Evolutionary conservation across 768 basidiomycete genomes (phyloP).

Genomic region (Lactarius pseudohatsudake): DNA sequence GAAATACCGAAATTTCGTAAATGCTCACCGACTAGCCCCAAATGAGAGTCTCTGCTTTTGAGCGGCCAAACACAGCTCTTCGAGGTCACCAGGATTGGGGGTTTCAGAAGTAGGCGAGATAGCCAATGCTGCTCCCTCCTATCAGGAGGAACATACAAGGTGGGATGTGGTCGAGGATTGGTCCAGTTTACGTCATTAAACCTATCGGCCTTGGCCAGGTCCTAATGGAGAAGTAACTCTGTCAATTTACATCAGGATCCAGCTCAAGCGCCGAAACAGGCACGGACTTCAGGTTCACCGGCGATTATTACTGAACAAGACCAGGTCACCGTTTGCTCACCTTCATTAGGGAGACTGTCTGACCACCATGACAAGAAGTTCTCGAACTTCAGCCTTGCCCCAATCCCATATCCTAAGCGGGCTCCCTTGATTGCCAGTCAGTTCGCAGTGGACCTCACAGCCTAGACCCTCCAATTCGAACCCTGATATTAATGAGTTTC

Average conservation of each 20-base stretch:
- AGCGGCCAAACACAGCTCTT: too few relatives aligned
- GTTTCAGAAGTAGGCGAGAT: too few relatives aligned
- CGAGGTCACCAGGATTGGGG: too few relatives aligned
- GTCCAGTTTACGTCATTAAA: neutral
- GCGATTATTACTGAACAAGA: neutral
- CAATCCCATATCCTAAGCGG: neutral
- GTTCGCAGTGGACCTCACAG: neutral
- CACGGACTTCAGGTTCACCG: neutral
- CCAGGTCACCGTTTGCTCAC: neutral
- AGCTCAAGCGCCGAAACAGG: constrained; percentile 5
- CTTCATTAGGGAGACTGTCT: neutral
- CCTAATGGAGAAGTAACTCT: neutral
- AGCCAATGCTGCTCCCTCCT: too few relatives aligned
- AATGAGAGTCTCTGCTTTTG: too few relatives aligned
- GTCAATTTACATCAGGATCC: neutral
- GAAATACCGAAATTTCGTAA: constrained; percentile 1
- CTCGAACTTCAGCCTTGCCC: neutral
- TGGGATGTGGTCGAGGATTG: neutral
- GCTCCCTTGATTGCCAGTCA: neutral
- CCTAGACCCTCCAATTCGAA: neutral
- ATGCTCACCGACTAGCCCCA: neutral
- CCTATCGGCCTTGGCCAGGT: neutral
- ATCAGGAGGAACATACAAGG: neutral
- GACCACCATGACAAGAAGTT: neutral
- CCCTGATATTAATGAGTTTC: neutral